Evolutionary conservation across 2,329 filamentous ascomycete species (phyloP).

Genomic region (Periconia digitata): DNA sequence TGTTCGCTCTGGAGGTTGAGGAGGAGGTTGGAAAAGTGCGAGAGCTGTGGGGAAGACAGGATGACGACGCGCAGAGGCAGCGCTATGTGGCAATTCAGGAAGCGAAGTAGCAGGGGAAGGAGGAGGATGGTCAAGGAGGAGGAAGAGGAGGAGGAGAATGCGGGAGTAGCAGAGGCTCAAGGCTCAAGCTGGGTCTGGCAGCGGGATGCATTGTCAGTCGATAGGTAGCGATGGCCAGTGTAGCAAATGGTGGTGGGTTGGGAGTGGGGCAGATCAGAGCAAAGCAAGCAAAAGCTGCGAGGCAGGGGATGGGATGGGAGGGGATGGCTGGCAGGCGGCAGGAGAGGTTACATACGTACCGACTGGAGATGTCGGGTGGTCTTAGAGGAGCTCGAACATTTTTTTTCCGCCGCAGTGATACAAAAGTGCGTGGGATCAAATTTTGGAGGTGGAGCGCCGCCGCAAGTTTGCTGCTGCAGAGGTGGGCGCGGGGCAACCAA

Average conservation of each 20-base stretch:
- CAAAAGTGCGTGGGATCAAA: conserved; percentile 17
- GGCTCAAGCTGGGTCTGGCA: conserved; percentile 32
- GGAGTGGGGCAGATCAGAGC: conserved; percentile 19
- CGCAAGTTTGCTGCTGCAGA: conserved; percentile 35
- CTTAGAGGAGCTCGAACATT: conserved; percentile 38
- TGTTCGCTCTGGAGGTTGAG: conserved; percentile 5
- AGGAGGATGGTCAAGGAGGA: conserved; percentile 10
- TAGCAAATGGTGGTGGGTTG: not conserved
- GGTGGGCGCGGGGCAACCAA: conserved; percentile 34
- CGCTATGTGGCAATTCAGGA: conserved; percentile 4
- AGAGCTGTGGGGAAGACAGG: not conserved
- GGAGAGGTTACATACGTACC: conserved; percentile 35
- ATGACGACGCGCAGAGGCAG: not conserved
- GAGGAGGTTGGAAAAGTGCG: not conserved
- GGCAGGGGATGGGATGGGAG: not conserved
- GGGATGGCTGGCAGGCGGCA: conserved; percentile 21
- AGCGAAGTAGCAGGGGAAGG: conserved; percentile 5
- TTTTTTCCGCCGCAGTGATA: conserved; percentile 17
- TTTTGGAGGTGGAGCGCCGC: conserved; percentile 23
- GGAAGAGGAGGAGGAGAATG: conserved; percentile 14
- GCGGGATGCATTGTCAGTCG: conserved; percentile 36
- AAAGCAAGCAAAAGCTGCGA: too few relatives aligned
- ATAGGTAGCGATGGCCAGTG: too few relatives aligned
- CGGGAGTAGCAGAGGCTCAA: conserved; percentile 2
- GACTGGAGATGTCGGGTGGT: conserved; percentile 30